Percentiles rank a stretch among this genome's conserved stretches.
phyloP scores from a whole-genome alignment of 805 yeast species.

The Candida michaelii region DNA sequence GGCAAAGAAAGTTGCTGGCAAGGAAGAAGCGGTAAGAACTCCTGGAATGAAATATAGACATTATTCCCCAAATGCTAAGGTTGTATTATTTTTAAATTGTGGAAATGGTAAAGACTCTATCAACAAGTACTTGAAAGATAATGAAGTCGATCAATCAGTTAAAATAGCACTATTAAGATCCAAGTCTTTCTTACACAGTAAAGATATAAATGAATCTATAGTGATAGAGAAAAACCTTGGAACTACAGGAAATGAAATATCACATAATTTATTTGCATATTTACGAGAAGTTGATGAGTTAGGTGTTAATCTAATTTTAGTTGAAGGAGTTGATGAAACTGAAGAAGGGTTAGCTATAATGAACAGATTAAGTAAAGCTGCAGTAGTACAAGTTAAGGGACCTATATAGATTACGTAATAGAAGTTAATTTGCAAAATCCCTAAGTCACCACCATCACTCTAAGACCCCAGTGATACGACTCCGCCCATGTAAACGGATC shows the following conservation, averaged over 20 bases:
- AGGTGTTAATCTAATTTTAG: constrained; percentile 69
- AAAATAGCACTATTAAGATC: constrained; percentile 56
- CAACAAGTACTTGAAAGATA: constrained; percentile 20
- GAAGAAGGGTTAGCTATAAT: constrained; percentile 91
- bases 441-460: no score
- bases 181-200: constrained; percentile 29
- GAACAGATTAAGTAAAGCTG: constrained; percentile 88
- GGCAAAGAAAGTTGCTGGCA: constrained; percentile 66
- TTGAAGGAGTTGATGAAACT: constrained; percentile 75
- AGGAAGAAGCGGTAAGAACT: constrained; percentile 71
- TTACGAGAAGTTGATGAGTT: constrained; percentile 75
- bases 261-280: constrained; percentile 68
- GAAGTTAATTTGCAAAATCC: no score
- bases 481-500: no score
- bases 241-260: constrained; percentile 55
- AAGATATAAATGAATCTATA: constrained; percentile 16
- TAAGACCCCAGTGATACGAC: no score
- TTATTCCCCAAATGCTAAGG: constrained; percentile 88
- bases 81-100: constrained; percentile 59
- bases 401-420: not conserved
- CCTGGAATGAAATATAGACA: constrained; percentile 99
- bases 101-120: constrained; percentile 42
- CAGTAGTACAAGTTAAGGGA: constrained; percentile 46
- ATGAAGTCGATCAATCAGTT: constrained; percentile 14
- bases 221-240: constrained; percentile 43